phyloP scores from a whole-genome alignment of 2,329 filamentous ascomycete genomes.

The Chaetomiaceae sp. region DNA sequence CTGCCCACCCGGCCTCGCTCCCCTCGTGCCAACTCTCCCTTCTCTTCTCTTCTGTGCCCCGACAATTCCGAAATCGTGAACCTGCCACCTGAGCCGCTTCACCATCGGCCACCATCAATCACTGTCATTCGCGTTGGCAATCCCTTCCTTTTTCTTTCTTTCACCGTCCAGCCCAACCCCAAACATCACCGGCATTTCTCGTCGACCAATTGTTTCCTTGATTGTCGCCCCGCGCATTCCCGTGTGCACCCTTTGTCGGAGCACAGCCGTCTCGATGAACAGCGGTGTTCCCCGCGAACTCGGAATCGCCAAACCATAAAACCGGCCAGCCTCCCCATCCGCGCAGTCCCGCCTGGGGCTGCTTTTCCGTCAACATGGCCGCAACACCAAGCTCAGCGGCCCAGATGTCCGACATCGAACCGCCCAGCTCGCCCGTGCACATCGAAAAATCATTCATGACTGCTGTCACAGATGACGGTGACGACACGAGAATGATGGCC shows the following conservation, averaged over 20 bases:
- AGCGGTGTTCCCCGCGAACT: neutral
- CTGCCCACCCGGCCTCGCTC: constrained; percentile 1
- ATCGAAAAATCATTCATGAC: constrained; percentile 45
- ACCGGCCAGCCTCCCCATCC: neutral
- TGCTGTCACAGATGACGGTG: constrained; percentile 44
- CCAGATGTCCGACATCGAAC: constrained; percentile 42
- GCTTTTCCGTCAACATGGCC: constrained; percentile 19
- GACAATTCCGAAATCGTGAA: constrained; percentile 2
- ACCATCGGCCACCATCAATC: too few species aligned
- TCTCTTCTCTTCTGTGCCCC: too few species aligned
- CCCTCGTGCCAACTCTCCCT: too few species aligned
- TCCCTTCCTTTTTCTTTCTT: constrained; percentile 5
- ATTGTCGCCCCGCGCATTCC: constrained; percentile 1
- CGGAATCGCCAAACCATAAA: neutral
- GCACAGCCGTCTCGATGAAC: neutral
- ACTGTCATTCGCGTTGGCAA: neutral
- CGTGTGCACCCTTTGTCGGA: neutral
- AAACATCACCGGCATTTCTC: constrained; percentile 1
- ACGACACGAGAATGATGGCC: constrained; percentile 37
- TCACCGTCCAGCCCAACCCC: neutral
- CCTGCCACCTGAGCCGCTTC: neutral
- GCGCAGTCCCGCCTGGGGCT: neutral
- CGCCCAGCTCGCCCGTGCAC: constrained; percentile 42
- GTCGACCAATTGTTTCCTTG: constrained; percentile 7
- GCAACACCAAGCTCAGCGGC: constrained; percentile 23